phyloP scores from a whole-genome alignment of 2,329 filamentous ascomycete genomes.

The Helotiales sp. region DNA sequence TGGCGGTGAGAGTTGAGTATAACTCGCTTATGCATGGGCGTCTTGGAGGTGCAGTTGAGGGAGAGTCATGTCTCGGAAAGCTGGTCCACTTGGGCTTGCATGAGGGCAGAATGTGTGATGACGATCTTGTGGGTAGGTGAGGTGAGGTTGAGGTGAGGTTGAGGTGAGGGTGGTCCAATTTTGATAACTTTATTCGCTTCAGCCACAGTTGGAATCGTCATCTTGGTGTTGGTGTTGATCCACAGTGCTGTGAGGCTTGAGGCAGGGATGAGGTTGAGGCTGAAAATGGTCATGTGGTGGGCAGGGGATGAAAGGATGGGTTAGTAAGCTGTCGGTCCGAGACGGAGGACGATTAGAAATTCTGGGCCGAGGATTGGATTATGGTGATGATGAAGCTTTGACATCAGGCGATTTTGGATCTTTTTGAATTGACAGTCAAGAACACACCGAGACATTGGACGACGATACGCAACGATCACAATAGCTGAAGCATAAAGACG shows the following conservation, averaged over 20 bases:
- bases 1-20: too few relatives aligned
- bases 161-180: too few relatives aligned
- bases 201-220: too few relatives aligned
- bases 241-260: too few relatives aligned
- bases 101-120: background rate
- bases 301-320: background rate
- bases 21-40: too few relatives aligned
- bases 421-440: background rate
- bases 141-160: too few relatives aligned
- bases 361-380: conserved; percentile 1
- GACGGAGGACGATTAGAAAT: background rate
- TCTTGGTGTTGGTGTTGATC: too few relatives aligned
- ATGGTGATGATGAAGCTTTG: background rate
- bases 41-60: background rate
- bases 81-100: background rate
- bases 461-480: background rate
- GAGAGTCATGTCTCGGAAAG: background rate
- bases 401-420: background rate
- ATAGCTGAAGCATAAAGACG: background rate
- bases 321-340: background rate
- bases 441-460: background rate
- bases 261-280: background rate
- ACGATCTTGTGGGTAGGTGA: background rate
- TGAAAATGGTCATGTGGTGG: background rate
- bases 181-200: too few relatives aligned